A percentile compares a stretch with the other conserved stretches of the same genome.
These are phyloP conservation scores for Solanum hybrid DNA, from an alignment of 305 asterid genomes.

Conservation along the genomic window DNA sequence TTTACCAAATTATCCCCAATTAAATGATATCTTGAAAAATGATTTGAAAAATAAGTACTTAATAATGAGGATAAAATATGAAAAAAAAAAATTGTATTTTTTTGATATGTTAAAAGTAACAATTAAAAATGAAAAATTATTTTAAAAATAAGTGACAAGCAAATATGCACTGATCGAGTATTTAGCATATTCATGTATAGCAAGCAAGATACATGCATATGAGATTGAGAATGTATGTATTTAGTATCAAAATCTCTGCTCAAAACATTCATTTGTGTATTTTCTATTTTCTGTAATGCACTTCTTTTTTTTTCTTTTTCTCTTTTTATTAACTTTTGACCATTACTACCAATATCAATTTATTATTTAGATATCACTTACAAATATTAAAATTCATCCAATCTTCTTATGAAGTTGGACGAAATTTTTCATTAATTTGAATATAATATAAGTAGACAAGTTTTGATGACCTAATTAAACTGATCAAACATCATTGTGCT, in stretches of 20 bases:
- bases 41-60: no score
- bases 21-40: neutral
- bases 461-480: neutral
- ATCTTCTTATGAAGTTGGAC: neutral
- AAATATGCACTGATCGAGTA: fast-evolving
- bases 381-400: neutral
- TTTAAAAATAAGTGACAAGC: no score
- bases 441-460: neutral
- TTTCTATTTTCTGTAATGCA: neutral
- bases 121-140: fast-evolving
- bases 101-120: no score
- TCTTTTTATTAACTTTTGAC: neutral
- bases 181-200: neutral
- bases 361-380: neutral
- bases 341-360: neutral
- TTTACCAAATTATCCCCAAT: neutral
- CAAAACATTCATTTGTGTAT: no score
- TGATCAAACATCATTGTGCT: neutral
- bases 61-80: no score
- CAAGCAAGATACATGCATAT: neutral
- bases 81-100: no score
- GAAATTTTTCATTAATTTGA: neutral
- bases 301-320: neutral
- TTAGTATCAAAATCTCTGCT: neutral
- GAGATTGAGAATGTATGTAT: neutral